These are phyloP conservation scores for Naematelia encephala DNA, from an alignment of 768 basidiomycete genomes.

Conservation along the genomic window DNA sequence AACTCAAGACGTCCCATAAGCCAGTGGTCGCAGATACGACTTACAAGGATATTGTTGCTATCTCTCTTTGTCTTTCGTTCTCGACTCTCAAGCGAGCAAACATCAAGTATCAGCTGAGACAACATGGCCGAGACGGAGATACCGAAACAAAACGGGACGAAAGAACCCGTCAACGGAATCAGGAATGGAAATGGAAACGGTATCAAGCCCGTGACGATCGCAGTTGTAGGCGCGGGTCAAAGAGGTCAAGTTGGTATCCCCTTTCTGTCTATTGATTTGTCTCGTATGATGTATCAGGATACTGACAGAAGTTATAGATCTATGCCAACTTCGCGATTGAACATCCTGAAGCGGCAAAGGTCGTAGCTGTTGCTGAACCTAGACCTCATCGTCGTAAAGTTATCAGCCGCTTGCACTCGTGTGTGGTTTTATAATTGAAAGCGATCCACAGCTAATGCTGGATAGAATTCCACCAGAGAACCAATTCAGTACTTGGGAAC, in stretches of 20 bases:
- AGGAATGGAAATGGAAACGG: neutral
- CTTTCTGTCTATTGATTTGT: neutral
- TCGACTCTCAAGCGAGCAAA: neutral
- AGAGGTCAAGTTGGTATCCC: slow-evolving; percentile 63
- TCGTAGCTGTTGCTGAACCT: slow-evolving; percentile 83
- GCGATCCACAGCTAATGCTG: too few relatives aligned
- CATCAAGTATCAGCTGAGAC: neutral
- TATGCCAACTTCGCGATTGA: slow-evolving; percentile 65
- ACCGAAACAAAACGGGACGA: slow-evolving; percentile 1
- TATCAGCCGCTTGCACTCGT: slow-evolving; percentile 58
- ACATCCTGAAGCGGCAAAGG: slow-evolving; percentile 64
- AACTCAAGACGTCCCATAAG: too few relatives aligned
- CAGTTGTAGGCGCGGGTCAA: slow-evolving; percentile 77
- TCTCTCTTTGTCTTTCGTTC: neutral
- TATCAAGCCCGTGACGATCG: slow-evolving; percentile 57
- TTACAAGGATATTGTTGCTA: too few relatives aligned
- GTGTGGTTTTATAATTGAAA: slow-evolving; percentile 5
- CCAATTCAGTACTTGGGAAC: slow-evolving; percentile 69
- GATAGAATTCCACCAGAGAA: slow-evolving; percentile 63
- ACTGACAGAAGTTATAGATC: slow-evolving; percentile 51
- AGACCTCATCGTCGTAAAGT: slow-evolving; percentile 62
- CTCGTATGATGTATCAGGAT: neutral
- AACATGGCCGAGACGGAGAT: slow-evolving; percentile 18
- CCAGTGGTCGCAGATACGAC: too few relatives aligned
- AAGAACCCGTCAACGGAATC: neutral